These are phyloP conservation scores for Amylocarpus encephaloides DNA, from an alignment of 2,329 filamentous ascomycete genomes.

Conservation along the genomic window DNA sequence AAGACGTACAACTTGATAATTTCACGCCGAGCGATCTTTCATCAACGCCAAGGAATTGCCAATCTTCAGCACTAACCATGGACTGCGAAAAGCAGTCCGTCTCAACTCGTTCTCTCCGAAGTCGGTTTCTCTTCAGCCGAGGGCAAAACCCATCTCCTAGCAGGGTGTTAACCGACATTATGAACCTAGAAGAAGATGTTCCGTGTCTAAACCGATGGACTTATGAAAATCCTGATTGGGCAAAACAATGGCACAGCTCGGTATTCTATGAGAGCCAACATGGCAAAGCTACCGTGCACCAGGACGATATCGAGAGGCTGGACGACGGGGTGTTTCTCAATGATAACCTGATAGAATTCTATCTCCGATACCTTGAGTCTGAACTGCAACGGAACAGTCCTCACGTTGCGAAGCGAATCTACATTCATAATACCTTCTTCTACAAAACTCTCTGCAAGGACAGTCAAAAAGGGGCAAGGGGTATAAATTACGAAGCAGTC, in stretches of 20 bases:
- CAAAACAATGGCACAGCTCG: neutral
- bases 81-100: too few species aligned
- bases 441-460: neutral
- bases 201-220: neutral
- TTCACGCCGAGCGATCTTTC: too few species aligned
- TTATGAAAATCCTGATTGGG: neutral
- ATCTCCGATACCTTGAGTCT: constrained; percentile 1
- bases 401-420: neutral
- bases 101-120: too few species aligned
- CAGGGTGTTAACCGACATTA: too few species aligned
- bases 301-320: neutral
- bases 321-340: constrained; percentile 1
- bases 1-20: too few species aligned
- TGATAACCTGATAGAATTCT: constrained; percentile 2
- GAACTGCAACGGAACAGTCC: neutral
- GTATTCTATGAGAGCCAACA: neutral
- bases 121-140: too few species aligned
- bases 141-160: too few species aligned
- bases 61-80: too few species aligned
- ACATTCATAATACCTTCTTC: constrained; percentile 5
- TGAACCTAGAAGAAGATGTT: neutral
- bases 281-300: neutral
- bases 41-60: too few species aligned
- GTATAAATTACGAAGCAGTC: constrained; percentile 1
- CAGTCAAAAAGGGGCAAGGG: neutral